Percentiles rank a stretch among this genome's conserved stretches.
Evolutionary conservation across 768 basidiomycete genomes (phyloP).

Genomic region (Lactarius evosmus): DNA sequence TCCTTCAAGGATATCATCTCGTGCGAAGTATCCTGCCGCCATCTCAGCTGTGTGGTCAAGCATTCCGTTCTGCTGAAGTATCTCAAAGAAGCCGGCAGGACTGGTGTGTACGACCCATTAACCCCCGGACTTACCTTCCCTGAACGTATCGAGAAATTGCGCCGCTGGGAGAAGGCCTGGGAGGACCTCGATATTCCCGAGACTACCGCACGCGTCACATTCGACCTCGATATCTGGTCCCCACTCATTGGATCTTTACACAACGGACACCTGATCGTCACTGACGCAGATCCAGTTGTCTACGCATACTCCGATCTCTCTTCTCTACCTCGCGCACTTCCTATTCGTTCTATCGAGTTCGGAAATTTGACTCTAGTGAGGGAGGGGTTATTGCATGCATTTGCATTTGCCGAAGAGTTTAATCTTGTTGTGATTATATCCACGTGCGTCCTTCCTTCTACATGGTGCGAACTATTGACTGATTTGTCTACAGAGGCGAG

Average conservation of each 20-base stretch:
- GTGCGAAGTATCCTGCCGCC: conserved; percentile 22
- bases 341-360: conserved; percentile 14
- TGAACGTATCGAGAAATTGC: conserved; percentile 21
- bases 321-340: conserved; percentile 7
- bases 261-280: conserved; percentile 19
- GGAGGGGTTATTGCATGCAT: conserved; percentile 20
- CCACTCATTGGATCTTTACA: conserved; percentile 25
- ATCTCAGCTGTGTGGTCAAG: conserved; percentile 22
- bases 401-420: conserved; percentile 22
- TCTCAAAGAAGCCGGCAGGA: conserved; percentile 23
- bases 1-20: conserved; percentile 21
- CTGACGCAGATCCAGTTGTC: conserved; percentile 20
- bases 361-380: conserved; percentile 17
- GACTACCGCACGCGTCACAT: conserved; percentile 13
- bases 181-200: conserved; percentile 23
- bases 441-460: conserved; percentile 11
- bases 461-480: neutral
- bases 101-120: conserved; percentile 22
- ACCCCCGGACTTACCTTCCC: conserved; percentile 18
- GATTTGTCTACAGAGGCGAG: neutral
- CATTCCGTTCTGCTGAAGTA: conserved; percentile 22
- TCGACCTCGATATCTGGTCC: conserved; percentile 23
- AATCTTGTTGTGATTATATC: conserved; percentile 20
- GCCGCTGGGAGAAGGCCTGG: conserved; percentile 21
- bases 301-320: conserved; percentile 22